These are phyloP conservation scores for Megacollybia marginata DNA, from an alignment of 768 basidiomycete genomes.

Conservation along the genomic window DNA sequence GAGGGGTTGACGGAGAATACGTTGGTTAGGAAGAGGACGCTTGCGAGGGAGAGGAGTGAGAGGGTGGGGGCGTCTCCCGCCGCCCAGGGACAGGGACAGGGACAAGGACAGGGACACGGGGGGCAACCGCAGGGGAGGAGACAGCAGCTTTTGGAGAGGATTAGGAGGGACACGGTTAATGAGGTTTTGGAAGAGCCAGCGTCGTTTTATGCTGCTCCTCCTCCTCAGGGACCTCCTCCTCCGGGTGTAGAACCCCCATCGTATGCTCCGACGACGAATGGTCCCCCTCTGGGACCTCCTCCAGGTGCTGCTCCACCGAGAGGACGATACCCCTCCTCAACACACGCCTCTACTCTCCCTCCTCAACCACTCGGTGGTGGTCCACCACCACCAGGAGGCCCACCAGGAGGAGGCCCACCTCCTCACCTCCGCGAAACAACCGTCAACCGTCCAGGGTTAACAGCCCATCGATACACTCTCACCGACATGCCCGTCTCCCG, in stretches of 20 bases:
- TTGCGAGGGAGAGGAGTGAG: constrained; percentile 38
- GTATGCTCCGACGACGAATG: too few relatives aligned
- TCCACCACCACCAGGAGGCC: background rate
- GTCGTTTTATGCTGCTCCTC: too few relatives aligned
- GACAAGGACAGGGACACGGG: constrained; percentile 7
- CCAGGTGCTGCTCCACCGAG: background rate
- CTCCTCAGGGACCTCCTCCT: too few relatives aligned
- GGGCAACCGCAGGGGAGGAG: too few relatives aligned
- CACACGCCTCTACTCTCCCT: background rate
- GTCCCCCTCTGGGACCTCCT: background rate
- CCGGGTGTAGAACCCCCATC: too few relatives aligned
- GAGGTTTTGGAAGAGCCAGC: too few relatives aligned
- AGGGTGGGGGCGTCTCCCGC: constrained; percentile 3
- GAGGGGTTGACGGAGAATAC: constrained; percentile 70
- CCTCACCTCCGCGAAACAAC: too few relatives aligned
- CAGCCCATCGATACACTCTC: background rate
- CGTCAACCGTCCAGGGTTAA: too few relatives aligned
- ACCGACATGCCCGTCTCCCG: background rate
- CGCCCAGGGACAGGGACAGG: constrained; percentile 9
- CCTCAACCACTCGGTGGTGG: background rate
- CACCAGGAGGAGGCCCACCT: background rate
- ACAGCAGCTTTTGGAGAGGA: constrained; percentile 42
- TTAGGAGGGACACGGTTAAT: constrained; percentile 41
- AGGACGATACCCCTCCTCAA: background rate
- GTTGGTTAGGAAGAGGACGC: constrained; percentile 77